Conservation (phyloP, 495 filamentous ascomycete species). For the Bathelium albidoporum region DNA sequence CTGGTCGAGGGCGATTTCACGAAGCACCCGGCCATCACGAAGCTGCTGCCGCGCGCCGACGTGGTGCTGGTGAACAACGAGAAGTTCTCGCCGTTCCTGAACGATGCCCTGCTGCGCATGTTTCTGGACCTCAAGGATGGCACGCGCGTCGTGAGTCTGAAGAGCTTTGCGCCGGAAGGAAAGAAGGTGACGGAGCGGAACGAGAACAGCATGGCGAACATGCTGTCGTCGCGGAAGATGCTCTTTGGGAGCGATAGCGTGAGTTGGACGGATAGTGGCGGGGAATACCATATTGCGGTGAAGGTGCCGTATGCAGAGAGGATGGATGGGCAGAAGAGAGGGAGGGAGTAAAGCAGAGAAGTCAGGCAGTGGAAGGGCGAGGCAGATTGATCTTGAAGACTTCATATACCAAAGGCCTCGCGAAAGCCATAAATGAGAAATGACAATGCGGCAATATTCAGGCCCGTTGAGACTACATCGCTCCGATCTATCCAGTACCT, state of each 20-base stretch:
- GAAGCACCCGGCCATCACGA: conserved; percentile 56
- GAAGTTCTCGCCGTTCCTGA: conserved; percentile 77
- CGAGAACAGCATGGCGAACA: conserved; percentile 62
- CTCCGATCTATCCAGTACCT: too few species aligned
- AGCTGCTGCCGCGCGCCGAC: conserved; percentile 70
- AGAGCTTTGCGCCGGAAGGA: conserved; percentile 65
- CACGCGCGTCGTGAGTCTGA: conserved; percentile 73
- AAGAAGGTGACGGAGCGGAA: conserved; percentile 61
- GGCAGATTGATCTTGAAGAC: background rate
- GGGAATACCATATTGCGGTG: conserved; percentile 41
- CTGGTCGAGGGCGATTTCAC: conserved; percentile 81
- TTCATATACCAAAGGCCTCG: background rate
- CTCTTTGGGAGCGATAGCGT: conserved; percentile 75
- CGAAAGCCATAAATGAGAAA: background rate
- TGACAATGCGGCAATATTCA: too few species aligned
- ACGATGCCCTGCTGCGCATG: conserved; percentile 74
- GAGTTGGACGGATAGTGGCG: conserved; percentile 72
- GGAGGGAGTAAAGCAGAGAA: background rate
- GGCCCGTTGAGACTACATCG: too few species aligned
- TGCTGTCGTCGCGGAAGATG: conserved; percentile 56
- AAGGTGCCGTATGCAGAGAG: conserved; percentile 1
- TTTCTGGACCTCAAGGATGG: conserved; percentile 93
- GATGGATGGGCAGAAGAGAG: background rate
- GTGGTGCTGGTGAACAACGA: conserved; percentile 96
- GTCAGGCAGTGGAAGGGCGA: background rate